A percentile compares a stretch with the other conserved stretches of the same genome.
phyloP scores from a whole-genome alignment of 371 early-diverging fungal species.

The Lichtheimia corymbifera region DNA sequence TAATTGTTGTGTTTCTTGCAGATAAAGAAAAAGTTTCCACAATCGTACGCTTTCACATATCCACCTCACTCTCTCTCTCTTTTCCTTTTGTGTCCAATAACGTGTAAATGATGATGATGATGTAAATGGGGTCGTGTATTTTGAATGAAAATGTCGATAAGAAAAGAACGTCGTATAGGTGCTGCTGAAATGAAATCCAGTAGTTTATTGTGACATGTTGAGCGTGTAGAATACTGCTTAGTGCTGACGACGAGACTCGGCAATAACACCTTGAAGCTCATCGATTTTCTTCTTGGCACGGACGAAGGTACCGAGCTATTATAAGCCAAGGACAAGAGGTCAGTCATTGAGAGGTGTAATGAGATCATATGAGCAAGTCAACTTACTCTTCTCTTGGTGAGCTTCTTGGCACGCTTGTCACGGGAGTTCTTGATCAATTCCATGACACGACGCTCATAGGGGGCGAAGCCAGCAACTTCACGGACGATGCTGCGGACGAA shows the following conservation, averaged over 20 bases:
- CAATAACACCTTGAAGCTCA: slow-evolving; percentile 92
- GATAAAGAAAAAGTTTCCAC: no score
- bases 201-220: no score
- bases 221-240: background rate
- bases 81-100: no score
- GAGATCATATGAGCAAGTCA: no score
- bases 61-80: no score
- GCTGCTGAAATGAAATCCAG: no score
- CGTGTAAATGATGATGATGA: no score
- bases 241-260: slow-evolving; percentile 88
- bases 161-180: no score
- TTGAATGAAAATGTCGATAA: no score
- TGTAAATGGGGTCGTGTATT: no score
- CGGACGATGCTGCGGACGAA: slow-evolving; percentile 94
- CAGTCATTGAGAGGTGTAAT: no score
- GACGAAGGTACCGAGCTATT: slow-evolving; percentile 90
- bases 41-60: no score
- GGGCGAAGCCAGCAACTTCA: slow-evolving; percentile 98
- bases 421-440: slow-evolving; percentile 99
- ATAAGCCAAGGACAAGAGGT: background rate
- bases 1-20: background rate
- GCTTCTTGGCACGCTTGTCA: slow-evolving; percentile 99
- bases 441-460: slow-evolving; percentile 98
- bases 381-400: slow-evolving; percentile 94
- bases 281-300: slow-evolving; percentile 99